Conservation (phyloP, 177 flowering plant genomes). For the Telopea speciosissima region DNA sequence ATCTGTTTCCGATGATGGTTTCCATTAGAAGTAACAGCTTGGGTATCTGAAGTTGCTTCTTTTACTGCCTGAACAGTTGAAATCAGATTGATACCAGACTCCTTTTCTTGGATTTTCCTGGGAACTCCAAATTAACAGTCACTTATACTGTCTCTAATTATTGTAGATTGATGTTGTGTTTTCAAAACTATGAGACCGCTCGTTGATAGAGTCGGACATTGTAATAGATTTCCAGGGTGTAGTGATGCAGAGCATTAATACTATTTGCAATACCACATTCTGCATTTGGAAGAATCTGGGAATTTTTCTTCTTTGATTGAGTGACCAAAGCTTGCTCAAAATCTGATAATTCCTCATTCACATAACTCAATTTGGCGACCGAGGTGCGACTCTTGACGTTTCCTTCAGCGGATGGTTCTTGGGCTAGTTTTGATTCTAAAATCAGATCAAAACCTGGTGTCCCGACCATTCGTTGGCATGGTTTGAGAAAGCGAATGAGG, state of each 20-base stretch:
- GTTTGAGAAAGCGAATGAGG: slow-evolving; percentile 25
- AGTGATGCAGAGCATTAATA: no score
- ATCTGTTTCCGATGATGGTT: not conserved
- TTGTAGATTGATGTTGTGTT: not conserved
- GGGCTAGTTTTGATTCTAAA: not conserved
- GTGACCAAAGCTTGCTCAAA: not conserved
- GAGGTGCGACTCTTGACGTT: not conserved
- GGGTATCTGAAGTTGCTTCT: not conserved
- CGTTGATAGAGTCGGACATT: not conserved
- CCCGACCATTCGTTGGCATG: not conserved
- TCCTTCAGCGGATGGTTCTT: not conserved
- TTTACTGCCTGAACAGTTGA: not conserved
- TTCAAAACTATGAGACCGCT: not conserved
- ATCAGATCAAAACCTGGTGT: not conserved
- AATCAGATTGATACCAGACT: not conserved
- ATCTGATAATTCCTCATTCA: slow-evolving; percentile 5
- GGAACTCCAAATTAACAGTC: not conserved
- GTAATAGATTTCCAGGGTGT: no score
- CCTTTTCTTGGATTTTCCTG: not conserved
- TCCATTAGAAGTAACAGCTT: not conserved
- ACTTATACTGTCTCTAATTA: not conserved
- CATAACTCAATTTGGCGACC: not conserved
- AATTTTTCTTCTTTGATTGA: not conserved
- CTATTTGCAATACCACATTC: no score
- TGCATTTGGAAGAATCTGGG: not conserved